Percentiles rank a stretch among this genome's conserved stretches.
Conservation (phyloP, 352 stramenopile species). For the Phytopythium kandeliae region DNA sequence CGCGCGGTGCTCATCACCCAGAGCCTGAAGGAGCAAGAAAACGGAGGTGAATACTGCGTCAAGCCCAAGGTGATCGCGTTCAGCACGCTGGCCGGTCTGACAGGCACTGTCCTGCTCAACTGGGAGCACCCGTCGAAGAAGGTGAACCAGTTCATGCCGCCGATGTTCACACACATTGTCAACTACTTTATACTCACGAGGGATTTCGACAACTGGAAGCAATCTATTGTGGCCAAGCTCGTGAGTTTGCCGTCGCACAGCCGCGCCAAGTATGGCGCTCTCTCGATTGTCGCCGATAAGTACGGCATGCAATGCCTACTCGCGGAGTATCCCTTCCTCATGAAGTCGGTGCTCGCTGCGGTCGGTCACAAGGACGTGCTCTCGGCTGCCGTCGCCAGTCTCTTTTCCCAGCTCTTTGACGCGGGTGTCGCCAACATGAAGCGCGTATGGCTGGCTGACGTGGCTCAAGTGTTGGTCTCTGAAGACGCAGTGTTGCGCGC, state of each 20-base stretch:
- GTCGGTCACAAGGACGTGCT: conserved; percentile 73
- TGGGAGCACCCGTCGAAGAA: conserved; percentile 84
- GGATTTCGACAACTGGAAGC: conserved; percentile 44
- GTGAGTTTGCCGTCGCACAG: conserved; percentile 54
- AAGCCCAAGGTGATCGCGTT: conserved; percentile 9
- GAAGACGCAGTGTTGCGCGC: conserved; percentile 42
- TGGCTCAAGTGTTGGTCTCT: conserved; percentile 49
- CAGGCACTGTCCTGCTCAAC: conserved; percentile 61
- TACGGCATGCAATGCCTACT: conserved; percentile 42
- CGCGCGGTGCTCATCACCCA: conserved; percentile 47
- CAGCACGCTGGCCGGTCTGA: conserved; percentile 42
- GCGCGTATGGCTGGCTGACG: conserved; percentile 49
- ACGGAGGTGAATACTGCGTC: not conserved
- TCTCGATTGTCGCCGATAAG: conserved; percentile 46
- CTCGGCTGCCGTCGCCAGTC: conserved; percentile 42
- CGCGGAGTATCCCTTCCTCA: conserved; percentile 31
- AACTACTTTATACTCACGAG: conserved; percentile 41
- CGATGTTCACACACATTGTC: conserved; percentile 74
- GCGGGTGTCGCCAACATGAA: conserved; percentile 10
- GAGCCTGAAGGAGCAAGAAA: conserved; percentile 17
- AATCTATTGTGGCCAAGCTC: conserved; percentile 33
- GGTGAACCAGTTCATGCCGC: conserved; percentile 83
- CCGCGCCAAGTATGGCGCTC: conserved; percentile 62
- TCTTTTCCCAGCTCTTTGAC: conserved; percentile 74
- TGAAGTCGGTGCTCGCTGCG: conserved; percentile 51